Conservation (phyloP, 257 asterid species). For the Solanum etuberosum region DNA sequence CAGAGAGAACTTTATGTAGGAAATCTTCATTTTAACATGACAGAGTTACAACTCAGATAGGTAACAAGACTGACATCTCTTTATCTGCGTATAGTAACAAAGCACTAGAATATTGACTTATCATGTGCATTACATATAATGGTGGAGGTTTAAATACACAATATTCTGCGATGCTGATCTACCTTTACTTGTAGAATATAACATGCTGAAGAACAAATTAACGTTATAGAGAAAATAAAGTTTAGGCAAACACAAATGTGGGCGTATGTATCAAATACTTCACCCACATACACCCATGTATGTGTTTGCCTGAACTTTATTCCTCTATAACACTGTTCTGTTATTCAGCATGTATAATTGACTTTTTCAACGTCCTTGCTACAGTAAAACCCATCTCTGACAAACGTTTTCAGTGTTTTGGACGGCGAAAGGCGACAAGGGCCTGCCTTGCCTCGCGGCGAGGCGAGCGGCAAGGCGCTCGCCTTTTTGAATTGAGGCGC, state of each 20-base stretch:
- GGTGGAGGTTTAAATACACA: neutral
- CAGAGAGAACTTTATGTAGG: slow-evolving; percentile 93
- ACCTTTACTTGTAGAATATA: neutral
- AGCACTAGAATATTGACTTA: neutral
- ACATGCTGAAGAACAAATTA: neutral
- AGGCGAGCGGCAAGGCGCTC: too few species aligned
- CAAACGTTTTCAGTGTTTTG: too few species aligned
- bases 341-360: neutral
- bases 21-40: slow-evolving; percentile 91
- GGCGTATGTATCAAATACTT: neutral
- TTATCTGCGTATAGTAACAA: neutral
- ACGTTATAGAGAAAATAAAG: neutral
- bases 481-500: too few species aligned
- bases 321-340: neutral
- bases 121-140: neutral
- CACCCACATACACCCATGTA: neutral
- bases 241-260: neutral
- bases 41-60: slow-evolving; percentile 89
- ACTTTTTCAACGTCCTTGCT: neutral
- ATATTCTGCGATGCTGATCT: neutral
- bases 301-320: neutral
- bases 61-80: slow-evolving; percentile 18
- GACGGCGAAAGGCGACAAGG: too few species aligned
- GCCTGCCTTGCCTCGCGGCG: too few species aligned
- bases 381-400: neutral